Conservation (phyloP, 352 stramenopile genomes). For the Thalassiosira delicatula region DNA sequence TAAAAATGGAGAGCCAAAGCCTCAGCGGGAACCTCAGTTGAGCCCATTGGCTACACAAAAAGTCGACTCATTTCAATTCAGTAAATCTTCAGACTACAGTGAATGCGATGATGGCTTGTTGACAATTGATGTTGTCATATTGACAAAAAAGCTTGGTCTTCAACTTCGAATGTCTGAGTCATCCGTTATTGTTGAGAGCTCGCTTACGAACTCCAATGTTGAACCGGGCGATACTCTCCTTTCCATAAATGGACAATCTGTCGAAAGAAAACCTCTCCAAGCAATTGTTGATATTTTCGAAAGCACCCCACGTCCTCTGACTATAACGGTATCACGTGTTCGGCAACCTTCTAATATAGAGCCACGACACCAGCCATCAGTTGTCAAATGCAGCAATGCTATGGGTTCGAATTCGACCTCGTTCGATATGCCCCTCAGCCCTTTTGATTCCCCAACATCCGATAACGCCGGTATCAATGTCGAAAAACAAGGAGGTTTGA, state of each 20-base stretch:
- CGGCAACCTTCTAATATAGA: too few species aligned
- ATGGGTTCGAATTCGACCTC: conserved; percentile 27
- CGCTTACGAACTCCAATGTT: conserved; percentile 24
- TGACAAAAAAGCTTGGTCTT: conserved; percentile 53
- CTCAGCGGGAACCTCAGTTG: neutral
- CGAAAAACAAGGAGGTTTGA: conserved; percentile 4
- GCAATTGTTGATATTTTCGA: conserved; percentile 49
- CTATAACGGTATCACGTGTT: too few species aligned
- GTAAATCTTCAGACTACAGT: conserved; percentile 34
- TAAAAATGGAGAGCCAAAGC: conserved; percentile 30
- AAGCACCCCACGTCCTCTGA: conserved; percentile 48
- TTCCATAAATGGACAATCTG: conserved; percentile 38
- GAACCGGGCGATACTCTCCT: conserved; percentile 47
- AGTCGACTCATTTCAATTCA: conserved; percentile 20
- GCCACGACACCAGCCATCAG: neutral
- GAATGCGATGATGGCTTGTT: conserved; percentile 8
- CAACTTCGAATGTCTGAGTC: conserved; percentile 45
- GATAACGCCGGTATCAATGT: neutral
- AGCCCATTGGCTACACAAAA: conserved; percentile 11
- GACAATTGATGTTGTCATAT: conserved; percentile 56
- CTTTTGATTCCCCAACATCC: conserved; percentile 9
- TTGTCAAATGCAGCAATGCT: conserved; percentile 2
- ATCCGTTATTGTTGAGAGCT: conserved; percentile 50
- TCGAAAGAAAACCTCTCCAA: conserved; percentile 39
- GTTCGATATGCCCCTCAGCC: conserved; percentile 24